A percentile compares a stretch with the other conserved stretches of the same genome.
These are phyloP conservation scores for Stentor coeruleus DNA, from an alignment of 73 alveolate genomes.

Conservation along the genomic window DNA sequence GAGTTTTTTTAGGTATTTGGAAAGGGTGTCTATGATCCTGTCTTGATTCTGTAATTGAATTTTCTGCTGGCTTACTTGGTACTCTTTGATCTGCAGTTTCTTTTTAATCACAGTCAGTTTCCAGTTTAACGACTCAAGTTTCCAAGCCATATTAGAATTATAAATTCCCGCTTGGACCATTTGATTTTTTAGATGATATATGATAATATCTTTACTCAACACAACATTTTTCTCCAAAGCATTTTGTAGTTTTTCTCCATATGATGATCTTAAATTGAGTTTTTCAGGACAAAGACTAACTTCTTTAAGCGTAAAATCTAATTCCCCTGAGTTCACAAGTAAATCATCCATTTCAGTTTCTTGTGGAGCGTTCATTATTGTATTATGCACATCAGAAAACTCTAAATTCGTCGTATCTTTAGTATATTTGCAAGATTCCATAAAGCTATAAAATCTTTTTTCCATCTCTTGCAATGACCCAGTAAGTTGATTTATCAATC, in stretches of 20 bases:
- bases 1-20: not conserved
- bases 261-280: not conserved
- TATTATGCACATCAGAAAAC: not conserved
- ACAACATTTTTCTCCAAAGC: not conserved
- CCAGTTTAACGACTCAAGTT: not conserved
- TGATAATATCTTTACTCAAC: not conserved
- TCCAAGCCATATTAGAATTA: not conserved
- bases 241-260: not conserved
- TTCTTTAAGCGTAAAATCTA: not conserved
- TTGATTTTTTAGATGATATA: slow-evolving; percentile 1
- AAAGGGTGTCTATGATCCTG: not conserved
- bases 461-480: not conserved
- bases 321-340: not conserved
- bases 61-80: not conserved
- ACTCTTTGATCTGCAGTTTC: not conserved
- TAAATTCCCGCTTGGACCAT: not conserved
- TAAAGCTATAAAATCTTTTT: not conserved
- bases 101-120: not conserved
- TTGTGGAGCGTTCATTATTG: not conserved
- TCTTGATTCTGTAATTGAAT: not conserved
- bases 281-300: not conserved
- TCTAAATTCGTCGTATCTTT: not conserved
- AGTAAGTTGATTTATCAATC: not conserved
- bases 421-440: not conserved
- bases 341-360: not conserved